Evolutionary conservation across 768 basidiomycete genomes (phyloP), one percentile per base, ranked within the genome.

Genomic region (Kondoa malvinella): DNA sequence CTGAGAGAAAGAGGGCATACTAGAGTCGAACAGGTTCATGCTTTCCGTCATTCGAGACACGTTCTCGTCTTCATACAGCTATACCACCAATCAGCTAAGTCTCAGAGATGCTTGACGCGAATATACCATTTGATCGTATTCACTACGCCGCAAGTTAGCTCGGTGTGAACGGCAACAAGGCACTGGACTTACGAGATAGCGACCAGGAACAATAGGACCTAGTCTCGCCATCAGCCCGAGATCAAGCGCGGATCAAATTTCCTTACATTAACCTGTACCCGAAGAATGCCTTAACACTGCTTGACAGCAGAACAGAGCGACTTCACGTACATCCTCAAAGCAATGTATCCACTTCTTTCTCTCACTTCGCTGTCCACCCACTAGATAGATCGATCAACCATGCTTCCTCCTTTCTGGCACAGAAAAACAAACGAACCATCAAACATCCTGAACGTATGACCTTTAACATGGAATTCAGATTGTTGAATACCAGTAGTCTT

Each of bases 301-400:
- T 50, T 50, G 40, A 57, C 64, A 65, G 68, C 64, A 68, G 32
- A 58, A 3, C 40, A 64, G 40, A 16, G 63, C 25, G 40, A 64
- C 14, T 8, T 8, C 8, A 27, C 59, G 25, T 17, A 32, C n/a
- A n/a, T n/a, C n/a, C n/a, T n/a, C n/a, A n/a, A n/a, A n/a, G n/a
- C 59, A 61, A 61, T 27, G 26, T 32, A 68, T 63, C 68, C 68
- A 68, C 30, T 68, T 68, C 50, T 65, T 56, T 34, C 68, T 25
- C 33, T 68, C 68, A 17, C 25, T 56, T 15, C 68, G 64, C 33
- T 68, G 68, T 26, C 68, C 68, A n/a, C 68, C 68, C 16, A 68
- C 68, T 50, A 50, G 40, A 50, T 8, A 50, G 40, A 8, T 50
- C 12, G 21, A 8, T 8, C 40, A 50, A 50, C 8, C 40, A 50